Evolutionary conservation across 139 green algal species (phyloP), one percentile per base, ranked within the genome.

Genomic region (Penium margaritaceum): DNA sequence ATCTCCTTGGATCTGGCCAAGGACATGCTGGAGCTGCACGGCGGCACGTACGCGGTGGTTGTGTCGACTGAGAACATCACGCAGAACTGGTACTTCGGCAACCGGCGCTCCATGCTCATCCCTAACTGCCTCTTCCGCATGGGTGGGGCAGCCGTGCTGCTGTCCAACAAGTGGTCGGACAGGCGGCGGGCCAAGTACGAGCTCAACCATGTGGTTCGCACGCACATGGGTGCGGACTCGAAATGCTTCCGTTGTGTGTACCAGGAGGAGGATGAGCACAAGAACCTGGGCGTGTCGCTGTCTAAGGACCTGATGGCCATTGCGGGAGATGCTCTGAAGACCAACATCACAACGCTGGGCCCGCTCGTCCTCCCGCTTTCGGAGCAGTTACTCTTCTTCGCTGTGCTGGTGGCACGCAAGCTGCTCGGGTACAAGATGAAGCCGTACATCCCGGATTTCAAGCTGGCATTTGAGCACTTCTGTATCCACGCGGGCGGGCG

Each of bases 51-150:
- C n/a, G 88, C 89, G 21, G 76, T 97, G 32, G 92, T 97, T 5
- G 84, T 97, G 1, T 90, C 78, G 55, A 97, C 92, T 0, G 92
- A 97, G 87, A 97, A 97, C 87, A 96, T 97, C 83, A 97, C 92
- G 1, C 92, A 97, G 87, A 95, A 96, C 84, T 96, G 89, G 86
- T 95, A 97, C 84, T 86, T 88, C 51, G 91, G 91, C 43, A 91
- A 90, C 61, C 85, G 95, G 79, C 69, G 86, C 46, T 91, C 89
- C 72, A 97, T 96, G 91, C 85, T 97, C 46, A 92, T 97, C 74
- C 91, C 92, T 77, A 97, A 97, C 82, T 94, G 86, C 85, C 84
- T 97, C 17, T 97, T 97, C 88, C 88, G 92, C 38, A 80, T 97
- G 30, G 92, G 92, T 1, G 90, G 89, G 15, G 88, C 89, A 1